Evolutionary conservation across 2,329 filamentous ascomycete genomes (phyloP).

Genomic region (Aspergillus novoparasiticus): DNA sequence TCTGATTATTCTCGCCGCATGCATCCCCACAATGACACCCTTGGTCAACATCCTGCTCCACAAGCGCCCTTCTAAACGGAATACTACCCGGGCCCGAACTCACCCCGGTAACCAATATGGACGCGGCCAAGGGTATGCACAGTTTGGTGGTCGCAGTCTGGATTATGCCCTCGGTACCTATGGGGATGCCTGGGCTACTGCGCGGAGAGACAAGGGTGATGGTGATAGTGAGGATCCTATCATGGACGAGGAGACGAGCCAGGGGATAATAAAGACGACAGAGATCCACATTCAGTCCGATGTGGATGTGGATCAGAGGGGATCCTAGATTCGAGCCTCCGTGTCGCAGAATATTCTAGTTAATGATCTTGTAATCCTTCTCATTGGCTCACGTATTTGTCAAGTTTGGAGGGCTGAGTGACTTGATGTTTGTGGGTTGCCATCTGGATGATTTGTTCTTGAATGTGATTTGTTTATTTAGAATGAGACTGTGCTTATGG

Average conservation of each 20-base stretch:
- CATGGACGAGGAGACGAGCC: neutral
- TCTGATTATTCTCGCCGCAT: conserved; percentile 18
- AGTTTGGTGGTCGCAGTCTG: conserved; percentile 10
- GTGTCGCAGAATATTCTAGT: too few species aligned
- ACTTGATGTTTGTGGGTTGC: neutral
- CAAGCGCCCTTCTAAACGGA: conserved; percentile 5
- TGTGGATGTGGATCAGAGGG: neutral
- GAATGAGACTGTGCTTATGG: neutral
- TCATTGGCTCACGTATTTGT: neutral
- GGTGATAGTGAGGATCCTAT: conserved; percentile 9
- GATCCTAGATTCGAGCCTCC: neutral
- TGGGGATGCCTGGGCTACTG: neutral
- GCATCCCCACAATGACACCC: conserved; percentile 14
- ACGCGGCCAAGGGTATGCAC: conserved; percentile 4
- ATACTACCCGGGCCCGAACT: neutral
- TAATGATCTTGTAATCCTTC: neutral
- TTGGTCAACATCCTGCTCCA: conserved; percentile 12
- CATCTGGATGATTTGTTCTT: neutral
- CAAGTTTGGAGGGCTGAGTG: neutral
- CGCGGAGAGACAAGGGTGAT: neutral
- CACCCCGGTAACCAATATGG: neutral
- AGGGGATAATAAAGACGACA: conserved; percentile 12
- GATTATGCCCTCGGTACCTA: conserved; percentile 9
- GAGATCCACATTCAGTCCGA: conserved; percentile 1
- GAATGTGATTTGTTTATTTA: neutral